Conservation (phyloP, 2,329 filamentous ascomycete species). For the Pseudogymnoascus sp. region DNA sequence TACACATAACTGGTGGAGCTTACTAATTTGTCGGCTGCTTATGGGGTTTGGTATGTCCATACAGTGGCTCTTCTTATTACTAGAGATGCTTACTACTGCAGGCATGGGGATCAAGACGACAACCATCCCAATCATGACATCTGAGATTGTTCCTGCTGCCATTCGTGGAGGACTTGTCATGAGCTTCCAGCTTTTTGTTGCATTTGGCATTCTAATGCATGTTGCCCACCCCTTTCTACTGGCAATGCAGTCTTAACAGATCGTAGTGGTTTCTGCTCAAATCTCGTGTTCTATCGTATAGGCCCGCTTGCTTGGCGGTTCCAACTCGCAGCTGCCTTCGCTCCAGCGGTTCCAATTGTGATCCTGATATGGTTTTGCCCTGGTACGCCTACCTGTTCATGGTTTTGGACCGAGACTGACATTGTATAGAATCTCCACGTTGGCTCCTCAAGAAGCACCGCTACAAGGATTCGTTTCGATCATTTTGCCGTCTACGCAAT, state of each 20-base stretch:
- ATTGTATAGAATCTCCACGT: constrained; percentile 9
- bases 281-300: constrained; percentile 48
- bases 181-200: constrained; percentile 69
- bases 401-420: not conserved
- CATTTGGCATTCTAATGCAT: constrained; percentile 48
- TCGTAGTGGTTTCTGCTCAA: constrained; percentile 48
- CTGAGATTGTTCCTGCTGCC: constrained; percentile 62
- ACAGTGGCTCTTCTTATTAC: constrained; percentile 65
- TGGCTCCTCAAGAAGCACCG: constrained; percentile 12
- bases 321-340: constrained; percentile 55
- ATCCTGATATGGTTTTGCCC: constrained; percentile 57
- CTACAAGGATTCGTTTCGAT: constrained; percentile 13
- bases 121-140: constrained; percentile 66
- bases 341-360: constrained; percentile 49
- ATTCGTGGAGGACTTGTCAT: constrained; percentile 72
- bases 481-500: constrained; percentile 13
- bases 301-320: constrained; percentile 51
- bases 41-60: constrained; percentile 64
- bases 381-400: constrained; percentile 21
- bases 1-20: constrained; percentile 62
- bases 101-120: constrained; percentile 67
- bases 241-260: not conserved
- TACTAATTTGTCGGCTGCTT: constrained; percentile 57
- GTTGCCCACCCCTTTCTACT: not conserved
- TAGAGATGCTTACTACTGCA: constrained; percentile 58